Base-by-base conservation (phyloP, 2,329 filamentous ascomycete species). In the Xylaria polymorpha region DNA sequence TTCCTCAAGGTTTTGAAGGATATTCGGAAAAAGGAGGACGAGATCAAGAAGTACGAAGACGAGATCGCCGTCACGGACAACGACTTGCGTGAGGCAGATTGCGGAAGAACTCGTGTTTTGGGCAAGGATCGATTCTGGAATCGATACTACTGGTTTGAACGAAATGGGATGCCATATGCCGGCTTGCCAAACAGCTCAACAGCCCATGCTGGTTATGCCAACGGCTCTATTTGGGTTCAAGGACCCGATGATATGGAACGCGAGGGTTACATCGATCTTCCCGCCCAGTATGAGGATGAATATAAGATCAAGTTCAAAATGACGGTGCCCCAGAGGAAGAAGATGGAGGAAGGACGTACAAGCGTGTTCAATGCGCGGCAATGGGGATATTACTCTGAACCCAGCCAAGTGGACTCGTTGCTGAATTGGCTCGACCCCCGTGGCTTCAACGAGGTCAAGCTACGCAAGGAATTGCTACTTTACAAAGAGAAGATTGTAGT, bases 81-180 rank as follows among this genome's bases (percentile, higher is more conserved):
- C 75, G 94, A 98, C 78, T 85, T 99, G 55, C 92, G 96, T 61
- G 95, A 98, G 81, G 94, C 94, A 48, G 93, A 98, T 80, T 97
- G 95, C 75, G 93, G 94, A 43, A 91, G 96, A 70, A 97, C 94
- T 20, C 91, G 93, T 71, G 90, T 95, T 20, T 85, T 99, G 32
- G 96, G 96, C 69, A 95, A 96, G 79, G 96, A 99, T 81, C 90
- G 96, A 53, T 99, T 97, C 85, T 97, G 95, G 90, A 98, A 99
- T 81, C 90, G 95, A 63, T 99, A 98, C 81, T 98, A 97, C 85
- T 99, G 96, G 95, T 98, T 98, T 79, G 96, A 99, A 81, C 91
- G 95, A 71, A 99, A 98, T 77, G 96, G 94, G 29, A 98, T 98
- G 94, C 96, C 96, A 0, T 97, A 95, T 76, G 94, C 87, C 39